phyloP scores from a whole-genome alignment of 1,284 basidiomycete genomes.

The Malassezia brasiliensis region DNA sequence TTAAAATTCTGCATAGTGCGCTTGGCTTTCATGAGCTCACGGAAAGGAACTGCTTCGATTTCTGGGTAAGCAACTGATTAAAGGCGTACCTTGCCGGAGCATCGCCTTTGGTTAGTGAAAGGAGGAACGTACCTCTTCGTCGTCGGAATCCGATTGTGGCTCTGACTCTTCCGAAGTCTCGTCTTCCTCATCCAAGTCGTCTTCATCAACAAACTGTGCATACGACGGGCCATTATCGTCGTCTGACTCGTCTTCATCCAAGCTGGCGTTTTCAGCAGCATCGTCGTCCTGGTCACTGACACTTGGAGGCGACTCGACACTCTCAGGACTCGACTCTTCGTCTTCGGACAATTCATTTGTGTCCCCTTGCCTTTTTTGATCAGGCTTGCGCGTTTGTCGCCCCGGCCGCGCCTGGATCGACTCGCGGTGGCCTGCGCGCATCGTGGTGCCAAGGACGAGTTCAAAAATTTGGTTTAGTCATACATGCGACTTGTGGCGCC shows the following conservation, averaged over 20 bases:
- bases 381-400: not conserved
- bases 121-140: not conserved
- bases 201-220: slow-evolving; percentile 30
- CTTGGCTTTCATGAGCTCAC: slow-evolving; percentile 15
- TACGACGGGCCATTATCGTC: slow-evolving; percentile 12
- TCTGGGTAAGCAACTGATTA: slow-evolving; percentile 15
- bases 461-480: slow-evolving; percentile 7
- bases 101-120: not conserved
- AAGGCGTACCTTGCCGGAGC: not conserved
- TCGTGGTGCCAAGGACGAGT: not conserved
- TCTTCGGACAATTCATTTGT: slow-evolving; percentile 5
- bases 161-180: slow-evolving; percentile 17
- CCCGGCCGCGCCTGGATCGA: not conserved
- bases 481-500: too few species aligned
- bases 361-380: slow-evolving; percentile 1
- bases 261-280: not conserved
- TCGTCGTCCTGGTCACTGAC: slow-evolving; percentile 4
- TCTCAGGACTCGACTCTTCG: not conserved
- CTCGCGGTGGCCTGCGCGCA: not conserved
- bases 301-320: not conserved
- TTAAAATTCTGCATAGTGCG: slow-evolving; percentile 4
- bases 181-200: slow-evolving; percentile 52
- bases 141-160: not conserved
- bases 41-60: slow-evolving; percentile 9
- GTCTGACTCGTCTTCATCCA: slow-evolving; percentile 6